phyloP scores from a whole-genome alignment of 306 rosid species.

The Quercus variabilis region DNA sequence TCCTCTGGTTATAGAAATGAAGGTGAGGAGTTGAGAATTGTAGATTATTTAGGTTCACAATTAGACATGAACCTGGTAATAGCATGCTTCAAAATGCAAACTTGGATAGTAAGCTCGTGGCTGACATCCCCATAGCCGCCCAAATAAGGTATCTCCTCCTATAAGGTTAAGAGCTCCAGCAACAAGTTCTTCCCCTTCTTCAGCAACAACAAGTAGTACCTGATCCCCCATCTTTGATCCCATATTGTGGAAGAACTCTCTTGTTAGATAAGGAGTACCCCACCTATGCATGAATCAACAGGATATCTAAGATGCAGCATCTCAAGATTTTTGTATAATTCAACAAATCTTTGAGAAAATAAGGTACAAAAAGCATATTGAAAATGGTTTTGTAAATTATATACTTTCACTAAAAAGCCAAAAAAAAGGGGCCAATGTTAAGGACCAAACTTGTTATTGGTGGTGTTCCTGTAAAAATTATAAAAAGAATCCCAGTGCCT shows the following conservation, averaged over 20 bases:
- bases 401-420: neutral
- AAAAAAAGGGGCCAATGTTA: conserved; percentile 9
- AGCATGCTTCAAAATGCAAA: conserved; percentile 96
- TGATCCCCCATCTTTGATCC: conserved; percentile 90
- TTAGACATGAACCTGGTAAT: conserved; percentile 68
- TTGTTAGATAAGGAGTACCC: conserved; percentile 89
- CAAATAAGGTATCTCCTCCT: conserved; percentile 91
- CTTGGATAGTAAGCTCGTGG: conserved; percentile 73
- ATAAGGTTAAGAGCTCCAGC: conserved; percentile 96
- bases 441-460: conserved; percentile 77
- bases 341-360: neutral
- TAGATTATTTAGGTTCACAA: neutral
- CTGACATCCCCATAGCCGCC: conserved; percentile 92
- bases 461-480: conserved; percentile 77
- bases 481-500: conserved; percentile 92
- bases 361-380: neutral
- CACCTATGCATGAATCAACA: conserved; percentile 55
- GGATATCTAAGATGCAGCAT: conserved; percentile 17
- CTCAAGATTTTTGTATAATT: conserved; percentile 3
- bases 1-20: neutral
- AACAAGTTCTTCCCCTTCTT: conserved; percentile 78
- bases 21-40: neutral
- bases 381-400: neutral
- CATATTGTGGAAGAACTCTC: conserved; percentile 80
- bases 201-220: conserved; percentile 78